Evolutionary conservation across 192 early-diverging fungal genomes (phyloP).

Genomic region (Diversispora eburnea): DNA sequence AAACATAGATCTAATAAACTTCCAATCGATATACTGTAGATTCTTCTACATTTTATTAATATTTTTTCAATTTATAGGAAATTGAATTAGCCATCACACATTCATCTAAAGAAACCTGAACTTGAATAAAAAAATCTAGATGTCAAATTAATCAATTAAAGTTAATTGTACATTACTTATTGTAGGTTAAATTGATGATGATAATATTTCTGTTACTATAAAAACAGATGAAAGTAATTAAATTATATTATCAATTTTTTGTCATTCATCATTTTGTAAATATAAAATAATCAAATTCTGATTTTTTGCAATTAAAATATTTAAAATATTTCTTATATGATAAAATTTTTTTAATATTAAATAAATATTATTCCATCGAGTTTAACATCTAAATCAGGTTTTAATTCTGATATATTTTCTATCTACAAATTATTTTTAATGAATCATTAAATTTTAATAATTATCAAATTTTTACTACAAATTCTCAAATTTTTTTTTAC

Average conservation of each 20-base stretch:
- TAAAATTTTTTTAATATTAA: slow-evolving; percentile 5
- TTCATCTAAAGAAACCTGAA: no score
- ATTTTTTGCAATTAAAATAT: slow-evolving; percentile 6
- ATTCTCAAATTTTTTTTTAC: background rate
- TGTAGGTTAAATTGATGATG: background rate
- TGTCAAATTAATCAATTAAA: background rate
- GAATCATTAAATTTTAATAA: no score
- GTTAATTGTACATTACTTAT: slow-evolving; percentile 18
- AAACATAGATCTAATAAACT: background rate
- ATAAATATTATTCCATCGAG: background rate
- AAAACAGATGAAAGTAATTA: no score
- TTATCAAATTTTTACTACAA: background rate
- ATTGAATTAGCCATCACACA: slow-evolving; percentile 2
- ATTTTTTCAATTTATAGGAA: background rate
- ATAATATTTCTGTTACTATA: slow-evolving; percentile 18
- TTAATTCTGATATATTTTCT: no score
- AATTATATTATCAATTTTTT: no score
- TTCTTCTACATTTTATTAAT: background rate
- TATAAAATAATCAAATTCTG: no score
- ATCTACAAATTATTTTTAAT: no score
- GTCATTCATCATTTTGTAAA: background rate
- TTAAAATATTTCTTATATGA: background rate
- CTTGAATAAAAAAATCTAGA: background rate
- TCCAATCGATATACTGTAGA: background rate
- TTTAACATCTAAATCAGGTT: background rate